Conservation (phyloP, 805 yeast species). For the Starmerella sirachaensis region DNA sequence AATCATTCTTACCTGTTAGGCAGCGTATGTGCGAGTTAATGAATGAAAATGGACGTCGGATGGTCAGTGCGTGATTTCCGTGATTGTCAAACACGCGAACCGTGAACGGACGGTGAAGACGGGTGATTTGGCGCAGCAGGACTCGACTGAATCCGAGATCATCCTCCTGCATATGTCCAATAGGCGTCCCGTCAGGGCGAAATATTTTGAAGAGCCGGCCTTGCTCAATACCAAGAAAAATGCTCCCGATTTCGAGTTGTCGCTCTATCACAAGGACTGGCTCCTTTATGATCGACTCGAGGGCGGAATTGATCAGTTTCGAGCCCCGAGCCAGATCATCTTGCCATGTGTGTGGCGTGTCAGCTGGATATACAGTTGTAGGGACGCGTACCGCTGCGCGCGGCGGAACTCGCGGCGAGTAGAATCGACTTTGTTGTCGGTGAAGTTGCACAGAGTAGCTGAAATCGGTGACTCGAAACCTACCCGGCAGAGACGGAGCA, state of each 20-base stretch:
- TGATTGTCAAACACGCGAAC: constrained; percentile 29
- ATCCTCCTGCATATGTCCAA: constrained; percentile 76
- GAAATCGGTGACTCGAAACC: too few relatives aligned
- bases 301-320: constrained; percentile 31
- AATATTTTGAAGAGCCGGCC: constrained; percentile 62
- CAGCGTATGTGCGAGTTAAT: constrained; percentile 81
- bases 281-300: constrained; percentile 51
- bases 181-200: constrained; percentile 57
- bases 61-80: constrained; percentile 32
- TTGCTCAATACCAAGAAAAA: constrained; percentile 83
- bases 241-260: constrained; percentile 76
- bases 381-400: too few relatives aligned
- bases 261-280: constrained; percentile 84
- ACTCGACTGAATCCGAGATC: constrained; percentile 58
- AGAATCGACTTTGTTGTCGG: too few relatives aligned
- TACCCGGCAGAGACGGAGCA: too few relatives aligned
- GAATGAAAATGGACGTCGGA: constrained; percentile 72
- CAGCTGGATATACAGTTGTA: too few relatives aligned
- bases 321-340: too few relatives aligned
- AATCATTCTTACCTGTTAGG: constrained; percentile 44
- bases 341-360: too few relatives aligned
- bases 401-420: too few relatives aligned
- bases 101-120: constrained; percentile 66
- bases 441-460: too few relatives aligned
- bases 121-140: constrained; percentile 69